Evolutionary conservation across 2,329 filamentous ascomycete species (phyloP), one percentile per base, ranked within the genome.

Genomic region (Stagonosporopsis chrysanthemi): DNA sequence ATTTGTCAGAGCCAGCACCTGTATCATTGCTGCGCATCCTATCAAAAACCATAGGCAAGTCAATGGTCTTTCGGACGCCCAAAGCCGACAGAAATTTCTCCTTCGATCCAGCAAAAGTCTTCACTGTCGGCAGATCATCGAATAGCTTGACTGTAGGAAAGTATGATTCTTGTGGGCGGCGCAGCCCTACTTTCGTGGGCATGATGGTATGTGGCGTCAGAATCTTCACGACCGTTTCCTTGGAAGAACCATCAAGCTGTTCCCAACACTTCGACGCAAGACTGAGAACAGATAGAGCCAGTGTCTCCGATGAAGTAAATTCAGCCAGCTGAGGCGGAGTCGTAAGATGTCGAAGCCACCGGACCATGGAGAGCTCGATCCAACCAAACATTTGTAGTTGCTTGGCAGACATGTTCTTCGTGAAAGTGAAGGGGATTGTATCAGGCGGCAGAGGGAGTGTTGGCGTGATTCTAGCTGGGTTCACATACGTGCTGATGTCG

Each of bases 111-210:
- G 89, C 62, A 44, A 75, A 87, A 40, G 93, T 87, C 12, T 88
- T 86, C 1, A 98, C 87, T 12, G 89, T 88, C 0, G 95, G 93
- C 15, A 99, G 81, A 72, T 99, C 95, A 60, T 97, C 92, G 70
- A 99, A 99, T 0, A 99, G 81, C 73, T 92, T 95, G 35, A 99
- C 95, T n/a, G 87, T 90, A 2, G 91, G 87, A 70, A 99, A 97
- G 75, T 97, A 99, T 0, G 95, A 88, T 63, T 98, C 92, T 3
- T 81, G 79, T 4, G 95, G 95, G 65, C 86, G 90, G 66, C 83
- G 89, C 93, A 99, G 96, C 7, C 95, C 95, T 63, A 88, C 78
- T 72, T 92, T 97, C 0, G 95, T 98, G 0, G 95, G 95, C 71
- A 99, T 91, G 26, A 96, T 85, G 0, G 91, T 85, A 46, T 89